Evolutionary conservation across 345 rosid genomes (phyloP).

Genomic region (Trapa bicornis): DNA sequence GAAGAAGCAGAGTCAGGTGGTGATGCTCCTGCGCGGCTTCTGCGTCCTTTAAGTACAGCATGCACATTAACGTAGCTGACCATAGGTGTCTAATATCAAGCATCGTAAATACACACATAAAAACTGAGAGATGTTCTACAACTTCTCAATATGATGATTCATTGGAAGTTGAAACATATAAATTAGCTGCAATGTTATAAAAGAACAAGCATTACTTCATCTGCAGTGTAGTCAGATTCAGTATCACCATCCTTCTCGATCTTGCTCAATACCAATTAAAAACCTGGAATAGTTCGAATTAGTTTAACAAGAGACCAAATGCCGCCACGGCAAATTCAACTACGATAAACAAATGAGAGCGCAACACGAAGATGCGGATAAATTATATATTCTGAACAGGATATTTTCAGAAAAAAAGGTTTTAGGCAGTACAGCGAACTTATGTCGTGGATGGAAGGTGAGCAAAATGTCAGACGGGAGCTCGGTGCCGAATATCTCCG

Average conservation of each 20-base stretch:
- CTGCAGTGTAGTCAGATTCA: conserved; percentile 87
- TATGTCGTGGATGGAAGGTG: conserved; percentile 71
- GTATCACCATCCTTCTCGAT: conserved; percentile 76
- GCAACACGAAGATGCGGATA: not conserved
- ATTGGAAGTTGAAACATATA: not conserved
- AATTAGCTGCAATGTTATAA: not conserved
- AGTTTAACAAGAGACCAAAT: not conserved
- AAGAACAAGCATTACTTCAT: conserved; percentile 39
- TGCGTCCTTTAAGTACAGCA: conserved; percentile 62
- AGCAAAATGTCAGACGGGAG: conserved; percentile 79
- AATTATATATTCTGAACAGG: not conserved
- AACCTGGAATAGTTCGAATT: conserved; percentile 26
- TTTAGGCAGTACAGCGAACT: conserved; percentile 50
- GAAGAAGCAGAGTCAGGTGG: conserved; percentile 41
- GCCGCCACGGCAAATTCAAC: not conserved
- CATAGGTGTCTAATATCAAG: conserved; percentile 69
- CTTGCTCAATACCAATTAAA: conserved; percentile 96
- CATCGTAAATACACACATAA: not conserved
- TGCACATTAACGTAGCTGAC: conserved; percentile 79
- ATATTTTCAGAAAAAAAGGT: not conserved
- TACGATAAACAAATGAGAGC: not conserved
- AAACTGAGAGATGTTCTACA: not conserved
- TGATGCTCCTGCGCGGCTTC: conserved; percentile 54
- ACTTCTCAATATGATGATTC: not conserved
- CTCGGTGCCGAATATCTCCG: conserved; percentile 87